phyloP scores from a whole-genome alignment of 78 protist genomes.

The Dictyostelium purpureum region DNA sequence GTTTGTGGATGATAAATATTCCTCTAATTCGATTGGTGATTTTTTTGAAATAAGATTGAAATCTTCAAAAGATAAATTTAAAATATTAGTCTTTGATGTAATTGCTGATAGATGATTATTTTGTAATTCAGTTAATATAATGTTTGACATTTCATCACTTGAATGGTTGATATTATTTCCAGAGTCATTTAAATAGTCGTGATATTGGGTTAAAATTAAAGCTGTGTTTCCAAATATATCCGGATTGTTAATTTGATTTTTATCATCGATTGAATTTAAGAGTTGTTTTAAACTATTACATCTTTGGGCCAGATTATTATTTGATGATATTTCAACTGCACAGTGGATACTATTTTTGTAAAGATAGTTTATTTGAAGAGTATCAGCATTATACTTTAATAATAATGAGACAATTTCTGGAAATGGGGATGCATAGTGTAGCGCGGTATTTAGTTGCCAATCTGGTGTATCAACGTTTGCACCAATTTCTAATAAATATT shows the following conservation, averaged over 20 bases:
- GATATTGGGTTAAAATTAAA: neutral
- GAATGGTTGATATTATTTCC: neutral
- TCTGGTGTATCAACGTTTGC: conserved; percentile 5
- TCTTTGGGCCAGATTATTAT: neutral
- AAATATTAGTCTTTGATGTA: neutral
- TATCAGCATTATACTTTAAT: neutral
- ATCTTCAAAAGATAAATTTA: conserved; percentile 1
- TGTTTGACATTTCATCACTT: neutral
- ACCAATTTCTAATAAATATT: neutral
- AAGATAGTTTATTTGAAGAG: neutral
- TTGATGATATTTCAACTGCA: neutral
- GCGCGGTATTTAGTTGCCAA: neutral
- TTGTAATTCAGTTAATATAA: neutral
- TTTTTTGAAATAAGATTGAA: neutral
- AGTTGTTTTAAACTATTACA: neutral
- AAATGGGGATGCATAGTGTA: neutral
- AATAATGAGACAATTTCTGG: neutral
- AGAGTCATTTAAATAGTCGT: neutral
- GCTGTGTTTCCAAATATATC: conserved; percentile 22
- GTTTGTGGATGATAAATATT: neutral
- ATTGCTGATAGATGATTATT: neutral
- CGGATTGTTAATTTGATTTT: neutral
- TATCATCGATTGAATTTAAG: neutral
- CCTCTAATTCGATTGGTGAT: neutral
- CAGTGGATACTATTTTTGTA: neutral